Evolutionary conservation across 2,329 filamentous ascomycete genomes (phyloP), one percentile per base, ranked within the genome.

Genomic region (Lasiodiplodia gonubiensis): DNA sequence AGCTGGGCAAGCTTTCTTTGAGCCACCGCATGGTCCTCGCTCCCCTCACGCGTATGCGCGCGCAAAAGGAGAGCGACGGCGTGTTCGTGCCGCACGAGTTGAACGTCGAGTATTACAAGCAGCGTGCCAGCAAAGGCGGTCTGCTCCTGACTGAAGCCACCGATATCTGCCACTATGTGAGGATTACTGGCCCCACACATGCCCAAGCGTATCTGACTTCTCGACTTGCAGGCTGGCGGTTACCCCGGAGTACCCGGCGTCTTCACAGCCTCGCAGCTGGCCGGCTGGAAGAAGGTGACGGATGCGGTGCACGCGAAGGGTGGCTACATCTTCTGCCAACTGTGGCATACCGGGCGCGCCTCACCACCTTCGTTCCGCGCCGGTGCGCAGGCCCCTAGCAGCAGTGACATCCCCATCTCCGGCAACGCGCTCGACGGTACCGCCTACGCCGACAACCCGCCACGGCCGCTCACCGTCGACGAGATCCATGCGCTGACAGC

Each of bases 281-380:
- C 71, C 6, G 73, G 72, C 27, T 76, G 78, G 77, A 76, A 74
- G 66, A 70, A 70, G 14, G 73, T 78, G 25, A 75, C 73, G n/a
- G 71, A 74, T 55, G 75, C 74, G 0, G 74, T 79, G 5, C 76
- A 79, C 54, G 70, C 71, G 4, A 76, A 76, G 33, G 75, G 74
- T 0, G 75, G 68, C 4, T 72, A 70, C 39, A 77, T 78, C 33
- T 73, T 73, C 49, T 76, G 74, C 65, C 78, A 80, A 48, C 68
- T 80, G 2, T 49, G 69, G 69, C n/a, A 70, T 37, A 37, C 73
- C 71, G 23, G 75, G 60, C 33, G 69, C 69, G 70, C 70, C 0
- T 81, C 80, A 3, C 76, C 79, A 6, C 76, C 80, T 0, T 76
- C 77, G 0, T 78, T 81, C 60, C 75, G 80, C 2, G 75, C 73